Evolutionary conservation across 306 rosid species (phyloP).

Genomic region (Castanopsis chinensis): DNA sequence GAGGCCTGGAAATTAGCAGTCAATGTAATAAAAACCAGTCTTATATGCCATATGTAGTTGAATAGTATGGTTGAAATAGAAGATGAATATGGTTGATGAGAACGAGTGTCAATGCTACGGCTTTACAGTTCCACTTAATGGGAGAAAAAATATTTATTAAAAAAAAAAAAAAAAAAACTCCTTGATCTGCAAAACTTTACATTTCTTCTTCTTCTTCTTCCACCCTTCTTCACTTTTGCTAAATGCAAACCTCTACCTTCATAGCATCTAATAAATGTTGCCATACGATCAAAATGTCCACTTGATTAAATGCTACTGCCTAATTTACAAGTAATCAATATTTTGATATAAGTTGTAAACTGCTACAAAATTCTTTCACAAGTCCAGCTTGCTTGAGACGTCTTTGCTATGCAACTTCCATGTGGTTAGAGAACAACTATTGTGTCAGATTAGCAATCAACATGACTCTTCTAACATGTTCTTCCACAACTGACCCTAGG

Average conservation of each 20-base stretch:
- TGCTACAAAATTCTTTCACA: conserved; percentile 2
- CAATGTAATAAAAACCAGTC: too few species aligned
- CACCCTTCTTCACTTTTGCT: too few species aligned
- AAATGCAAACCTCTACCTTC: too few species aligned
- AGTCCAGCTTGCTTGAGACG: not conserved
- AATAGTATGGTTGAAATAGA: not conserved
- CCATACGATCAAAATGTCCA: not conserved
- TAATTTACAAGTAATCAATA: not conserved
- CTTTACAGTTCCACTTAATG: not conserved
- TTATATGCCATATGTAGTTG: not conserved
- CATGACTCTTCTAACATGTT: not conserved
- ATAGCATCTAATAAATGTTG: not conserved
- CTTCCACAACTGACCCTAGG: not conserved
- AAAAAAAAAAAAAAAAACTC: not conserved
- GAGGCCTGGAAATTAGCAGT: too few species aligned
- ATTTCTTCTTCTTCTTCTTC: too few species aligned
- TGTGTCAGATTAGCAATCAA: conserved; percentile 3
- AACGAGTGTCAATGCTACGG: not conserved
- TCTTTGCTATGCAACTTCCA: not conserved
- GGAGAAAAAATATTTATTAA: not conserved
- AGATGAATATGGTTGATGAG: not conserved
- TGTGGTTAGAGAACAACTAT: not conserved
- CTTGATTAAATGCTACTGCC: not conserved
- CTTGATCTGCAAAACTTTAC: not conserved
- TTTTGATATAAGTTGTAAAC: not conserved